Evolutionary conservation across 805 yeast genomes (phyloP).

Genomic region (Kodamaea jinghongensis): DNA sequence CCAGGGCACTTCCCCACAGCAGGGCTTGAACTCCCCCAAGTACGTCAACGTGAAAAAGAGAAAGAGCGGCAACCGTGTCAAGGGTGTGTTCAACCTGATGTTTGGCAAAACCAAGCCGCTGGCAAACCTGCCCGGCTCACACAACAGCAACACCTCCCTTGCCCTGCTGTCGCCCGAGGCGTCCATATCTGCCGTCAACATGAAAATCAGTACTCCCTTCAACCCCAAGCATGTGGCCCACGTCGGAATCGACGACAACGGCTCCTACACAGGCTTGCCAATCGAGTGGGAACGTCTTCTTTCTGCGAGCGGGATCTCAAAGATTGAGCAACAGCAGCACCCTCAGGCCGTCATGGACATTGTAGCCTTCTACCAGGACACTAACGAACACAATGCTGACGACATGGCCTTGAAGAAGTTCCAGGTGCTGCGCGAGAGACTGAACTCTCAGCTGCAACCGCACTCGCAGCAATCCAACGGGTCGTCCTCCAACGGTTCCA

Average conservation of each 20-base stretch:
- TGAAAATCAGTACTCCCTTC: conserved; percentile 85
- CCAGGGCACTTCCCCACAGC: background rate
- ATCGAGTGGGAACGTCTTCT: conserved; percentile 86
- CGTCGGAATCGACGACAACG: conserved; percentile 86
- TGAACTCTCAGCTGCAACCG: background rate
- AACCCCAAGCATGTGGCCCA: conserved; percentile 89
- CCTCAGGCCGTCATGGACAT: conserved; percentile 94
- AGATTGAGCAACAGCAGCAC: conserved; percentile 82
- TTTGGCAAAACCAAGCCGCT: conserved; percentile 34
- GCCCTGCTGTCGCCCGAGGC: conserved; percentile 14
- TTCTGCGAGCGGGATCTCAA: conserved; percentile 82
- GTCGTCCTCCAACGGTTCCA: conserved; percentile 5
- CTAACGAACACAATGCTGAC: conserved; percentile 39
- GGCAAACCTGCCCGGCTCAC: conserved; percentile 13
- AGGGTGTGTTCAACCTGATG: conserved; percentile 57
- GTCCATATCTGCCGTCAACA: conserved; percentile 27
- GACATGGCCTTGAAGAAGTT: conserved; percentile 45
- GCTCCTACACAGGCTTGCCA: conserved; percentile 89
- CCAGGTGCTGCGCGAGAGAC: conserved; percentile 21
- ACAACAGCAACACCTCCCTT: conserved; percentile 8
- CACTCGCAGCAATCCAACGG: background rate
- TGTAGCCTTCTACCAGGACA: conserved; percentile 77
- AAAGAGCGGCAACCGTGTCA: conserved; percentile 51
- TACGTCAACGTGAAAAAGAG: conserved; percentile 19
- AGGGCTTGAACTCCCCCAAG: conserved; percentile 9